Evolutionary conservation across 768 basidiomycete species (phyloP), one percentile per base, ranked within the genome.

Genomic region (Rubroboletus satanas): DNA sequence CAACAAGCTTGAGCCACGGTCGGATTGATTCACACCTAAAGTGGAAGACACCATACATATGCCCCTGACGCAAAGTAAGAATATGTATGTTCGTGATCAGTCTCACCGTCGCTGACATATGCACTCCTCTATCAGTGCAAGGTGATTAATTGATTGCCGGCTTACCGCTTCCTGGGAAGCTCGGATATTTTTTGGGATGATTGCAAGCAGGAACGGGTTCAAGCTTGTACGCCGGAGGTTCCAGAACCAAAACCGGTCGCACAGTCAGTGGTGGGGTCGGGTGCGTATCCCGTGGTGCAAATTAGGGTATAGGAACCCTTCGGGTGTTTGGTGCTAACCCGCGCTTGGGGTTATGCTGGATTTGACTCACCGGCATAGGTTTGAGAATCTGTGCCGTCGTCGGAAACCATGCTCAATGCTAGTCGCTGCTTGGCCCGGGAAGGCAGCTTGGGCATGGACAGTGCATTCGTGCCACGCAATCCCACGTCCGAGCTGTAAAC

Each of bases 351-450:
- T 87, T 2, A 84, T 83, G 61, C 83, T 85, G 42, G 83, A 87
- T 68, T 93, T 90, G 51, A 94, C 78, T 94, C 92, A 54, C 92
- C 92, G 65, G 93, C 90, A 70, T 92, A 92, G 1, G 90, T 93
- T 8, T 90, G 90, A 0, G 88, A 90, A 67, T 91, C 90, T 9
- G 87, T 79, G 49, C 88, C 82, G 43, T 83, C 85, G 62, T 88
- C 87, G 18, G 82, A 83, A 54, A 85, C 68, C 55, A 83, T 56
- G 64, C 75, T 75, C 49, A 75, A 72, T 39, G 17, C 36, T n/a
- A 37, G 36, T 37, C 8, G 17, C 17, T 9, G 17, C 17, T 17
- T n/a, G 17, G 36, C 36, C 36, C 36, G 7, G 15, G 15, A 36
- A 17, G 15, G 7, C 17, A 36, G 17, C 36, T 15, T 35, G 35